These are phyloP conservation scores for Rhodotorula graminis DNA, from an alignment of 768 basidiomycete genomes.

Conservation along the genomic window DNA sequence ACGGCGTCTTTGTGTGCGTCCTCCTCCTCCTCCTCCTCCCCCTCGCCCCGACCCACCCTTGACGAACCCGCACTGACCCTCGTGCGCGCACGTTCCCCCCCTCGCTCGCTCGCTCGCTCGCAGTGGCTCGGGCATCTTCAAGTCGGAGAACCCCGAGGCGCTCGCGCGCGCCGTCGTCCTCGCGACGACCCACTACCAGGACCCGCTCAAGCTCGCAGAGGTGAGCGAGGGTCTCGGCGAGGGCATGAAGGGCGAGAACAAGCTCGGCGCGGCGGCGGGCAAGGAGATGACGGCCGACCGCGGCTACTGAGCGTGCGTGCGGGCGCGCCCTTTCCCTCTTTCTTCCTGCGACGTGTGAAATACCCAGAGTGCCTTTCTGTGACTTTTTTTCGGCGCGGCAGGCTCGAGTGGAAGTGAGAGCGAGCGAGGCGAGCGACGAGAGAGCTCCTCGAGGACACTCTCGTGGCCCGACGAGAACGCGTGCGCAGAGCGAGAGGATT, in stretches of 20 bases:
- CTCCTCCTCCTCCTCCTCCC: background rate
- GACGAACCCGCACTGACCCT: no score
- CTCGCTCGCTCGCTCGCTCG: background rate
- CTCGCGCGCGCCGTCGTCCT: conserved; percentile 93
- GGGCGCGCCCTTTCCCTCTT: no score
- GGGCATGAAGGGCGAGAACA: conserved; percentile 41
- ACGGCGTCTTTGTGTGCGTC: conserved; percentile 81
- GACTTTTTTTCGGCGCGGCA: no score
- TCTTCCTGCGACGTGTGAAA: no score
- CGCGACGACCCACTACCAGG: conserved; percentile 95
- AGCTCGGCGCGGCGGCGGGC: conserved; percentile 23
- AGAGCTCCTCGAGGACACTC: no score
- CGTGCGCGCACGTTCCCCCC: no score
- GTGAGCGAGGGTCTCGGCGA: conserved; percentile 50
- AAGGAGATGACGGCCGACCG: conserved; percentile 38
- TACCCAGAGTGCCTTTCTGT: no score
- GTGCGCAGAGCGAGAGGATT: background rate
- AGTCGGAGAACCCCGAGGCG: conserved; percentile 89
- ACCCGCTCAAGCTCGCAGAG: conserved; percentile 84
- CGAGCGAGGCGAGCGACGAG: no score
- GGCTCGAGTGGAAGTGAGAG: no score
- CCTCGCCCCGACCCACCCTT: no score
- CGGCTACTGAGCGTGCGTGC: conserved; percentile 19
- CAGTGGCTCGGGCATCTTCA: conserved; percentile 87
- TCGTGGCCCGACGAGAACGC: no score